Evolutionary conservation across 345 rosid species (phyloP).

Genomic region (Kernera saxatilis): DNA sequence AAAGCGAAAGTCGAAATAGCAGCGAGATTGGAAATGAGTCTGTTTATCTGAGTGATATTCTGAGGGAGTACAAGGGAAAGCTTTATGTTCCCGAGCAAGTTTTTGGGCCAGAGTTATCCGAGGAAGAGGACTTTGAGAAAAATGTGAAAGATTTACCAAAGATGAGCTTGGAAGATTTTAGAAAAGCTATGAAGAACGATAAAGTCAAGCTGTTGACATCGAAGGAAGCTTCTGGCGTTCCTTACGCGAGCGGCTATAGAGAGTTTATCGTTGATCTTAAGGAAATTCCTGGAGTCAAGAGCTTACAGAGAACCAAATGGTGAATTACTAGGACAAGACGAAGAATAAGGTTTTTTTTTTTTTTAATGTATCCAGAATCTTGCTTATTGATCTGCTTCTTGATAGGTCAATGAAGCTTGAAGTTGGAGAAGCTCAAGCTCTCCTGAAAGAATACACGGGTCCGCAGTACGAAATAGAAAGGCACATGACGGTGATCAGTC

Average conservation of each 20-base stretch:
- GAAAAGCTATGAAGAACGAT: slow-evolving; percentile 52
- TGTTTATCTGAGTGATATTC: slow-evolving; percentile 70
- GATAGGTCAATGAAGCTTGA: slow-evolving; percentile 73
- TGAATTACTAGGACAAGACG: slow-evolving; percentile 17
- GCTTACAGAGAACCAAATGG: slow-evolving; percentile 89
- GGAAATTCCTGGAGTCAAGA: slow-evolving; percentile 81
- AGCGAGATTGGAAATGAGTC: slow-evolving; percentile 26
- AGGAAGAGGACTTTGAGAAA: slow-evolving; percentile 70
- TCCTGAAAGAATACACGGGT: slow-evolving; percentile 63
- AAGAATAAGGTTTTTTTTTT: not conserved
- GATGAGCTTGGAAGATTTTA: slow-evolving; percentile 69
- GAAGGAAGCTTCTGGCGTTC: slow-evolving; percentile 40
- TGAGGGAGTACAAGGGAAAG: slow-evolving; percentile 81
- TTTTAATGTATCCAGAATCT: not conserved
- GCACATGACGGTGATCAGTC: slow-evolving; percentile 59
- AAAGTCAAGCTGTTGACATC: slow-evolving; percentile 72
- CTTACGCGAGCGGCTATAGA: slow-evolving; percentile 32
- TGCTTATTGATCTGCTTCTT: slow-evolving; percentile 11
- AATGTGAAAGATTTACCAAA: slow-evolving; percentile 57
- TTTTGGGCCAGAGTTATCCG: slow-evolving; percentile 60
- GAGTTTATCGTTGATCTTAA: slow-evolving; percentile 75
- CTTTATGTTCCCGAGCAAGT: slow-evolving; percentile 89
- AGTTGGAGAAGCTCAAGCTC: slow-evolving; percentile 49
- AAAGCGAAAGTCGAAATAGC: slow-evolving; percentile 16
- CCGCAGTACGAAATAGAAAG: slow-evolving; percentile 68